Evolutionary conservation across 768 basidiomycete species (phyloP).

Genomic region (Amylocystis lapponica): DNA sequence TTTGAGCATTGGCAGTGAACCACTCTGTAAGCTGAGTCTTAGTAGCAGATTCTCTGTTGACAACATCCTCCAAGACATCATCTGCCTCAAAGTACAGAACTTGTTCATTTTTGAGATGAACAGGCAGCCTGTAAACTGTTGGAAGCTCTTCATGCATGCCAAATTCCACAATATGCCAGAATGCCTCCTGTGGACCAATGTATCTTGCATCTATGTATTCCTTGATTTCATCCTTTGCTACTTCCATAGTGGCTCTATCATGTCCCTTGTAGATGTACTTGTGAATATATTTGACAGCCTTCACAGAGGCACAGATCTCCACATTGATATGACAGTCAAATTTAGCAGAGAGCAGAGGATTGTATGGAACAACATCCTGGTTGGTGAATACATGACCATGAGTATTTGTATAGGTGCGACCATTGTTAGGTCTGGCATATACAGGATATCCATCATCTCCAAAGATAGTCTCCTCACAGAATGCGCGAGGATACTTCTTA

Average conservation of each 20-base stretch:
- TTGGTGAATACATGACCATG: slow-evolving; percentile 31
- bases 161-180: slow-evolving; percentile 32
- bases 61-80: slow-evolving; percentile 13
- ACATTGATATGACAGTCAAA: slow-evolving; percentile 48
- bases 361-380: slow-evolving; percentile 37
- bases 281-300: slow-evolving; percentile 38
- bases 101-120: slow-evolving; percentile 37
- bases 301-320: slow-evolving; percentile 34
- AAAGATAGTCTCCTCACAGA: slow-evolving; percentile 28
- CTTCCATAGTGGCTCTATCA: slow-evolving; percentile 33
- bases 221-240: slow-evolving; percentile 30
- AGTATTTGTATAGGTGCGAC: slow-evolving; percentile 19
- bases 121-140: slow-evolving; percentile 32
- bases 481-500: slow-evolving; percentile 41
- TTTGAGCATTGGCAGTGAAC: slow-evolving; percentile 16
- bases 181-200: slow-evolving; percentile 30
- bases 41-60: slow-evolving; percentile 3
- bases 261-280: slow-evolving; percentile 48
- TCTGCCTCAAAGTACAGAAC: slow-evolving; percentile 33
- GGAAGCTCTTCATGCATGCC: no score
- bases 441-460: slow-evolving; percentile 36
- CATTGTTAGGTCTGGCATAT: slow-evolving; percentile 32
- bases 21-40: slow-evolving; percentile 28
- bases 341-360: slow-evolving; percentile 26
- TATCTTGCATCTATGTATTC: slow-evolving; percentile 34